These are phyloP conservation scores for Tetradesmus lagerheimii DNA, from an alignment of 139 green algal genomes.

Conservation along the genomic window DNA sequence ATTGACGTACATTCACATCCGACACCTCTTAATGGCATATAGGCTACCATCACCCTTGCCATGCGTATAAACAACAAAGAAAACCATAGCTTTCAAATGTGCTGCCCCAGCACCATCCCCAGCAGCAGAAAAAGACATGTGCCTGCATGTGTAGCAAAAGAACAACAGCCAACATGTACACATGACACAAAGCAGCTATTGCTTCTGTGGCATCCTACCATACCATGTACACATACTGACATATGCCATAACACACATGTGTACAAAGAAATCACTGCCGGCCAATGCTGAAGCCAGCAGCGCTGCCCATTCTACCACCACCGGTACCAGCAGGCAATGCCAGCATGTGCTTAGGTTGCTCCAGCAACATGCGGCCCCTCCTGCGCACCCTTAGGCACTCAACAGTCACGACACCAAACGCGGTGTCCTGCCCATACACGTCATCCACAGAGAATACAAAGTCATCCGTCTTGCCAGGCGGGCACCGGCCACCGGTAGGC, in stretches of 20 bases:
- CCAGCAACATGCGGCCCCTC: background rate
- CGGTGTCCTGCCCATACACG: slow-evolving; percentile 10
- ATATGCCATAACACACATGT: background rate
- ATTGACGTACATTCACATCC: too few species aligned
- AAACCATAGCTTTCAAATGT: too few species aligned
- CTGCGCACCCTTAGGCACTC: background rate
- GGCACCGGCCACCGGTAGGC: background rate
- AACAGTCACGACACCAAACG: background rate
- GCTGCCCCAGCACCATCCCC: too few species aligned
- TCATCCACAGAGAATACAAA: slow-evolving; percentile 22
- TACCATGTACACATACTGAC: background rate
- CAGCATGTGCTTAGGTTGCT: background rate
- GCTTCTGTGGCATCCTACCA: too few species aligned
- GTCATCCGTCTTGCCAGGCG: background rate
- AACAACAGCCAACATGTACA: too few species aligned
- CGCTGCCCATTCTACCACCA: background rate
- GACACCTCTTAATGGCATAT: too few species aligned
- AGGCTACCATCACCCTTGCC: too few species aligned
- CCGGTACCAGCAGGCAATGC: background rate
- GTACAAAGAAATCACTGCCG: background rate
- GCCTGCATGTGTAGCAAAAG: too few species aligned
- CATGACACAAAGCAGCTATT: too few species aligned
- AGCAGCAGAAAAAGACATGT: too few species aligned
- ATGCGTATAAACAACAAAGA: too few species aligned
- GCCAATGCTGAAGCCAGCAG: background rate